Conservation (phyloP, 2,329 filamentous ascomycete species). For the Fusarium mexicanum region DNA sequence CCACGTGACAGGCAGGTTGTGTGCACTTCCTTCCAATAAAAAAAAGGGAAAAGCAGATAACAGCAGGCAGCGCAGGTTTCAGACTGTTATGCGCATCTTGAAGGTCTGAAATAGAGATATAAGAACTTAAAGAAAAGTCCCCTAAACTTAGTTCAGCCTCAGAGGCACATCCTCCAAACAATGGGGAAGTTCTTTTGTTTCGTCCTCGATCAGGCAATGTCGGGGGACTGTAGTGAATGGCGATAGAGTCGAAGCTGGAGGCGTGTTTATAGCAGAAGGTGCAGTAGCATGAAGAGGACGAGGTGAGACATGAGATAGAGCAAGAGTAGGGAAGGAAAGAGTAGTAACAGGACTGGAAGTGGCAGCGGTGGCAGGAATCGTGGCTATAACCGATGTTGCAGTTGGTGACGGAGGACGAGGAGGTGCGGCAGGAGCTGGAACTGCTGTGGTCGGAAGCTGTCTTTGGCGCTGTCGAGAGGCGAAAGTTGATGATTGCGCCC, state of each 20-base stretch:
- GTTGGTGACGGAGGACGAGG: not conserved
- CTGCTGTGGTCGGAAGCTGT: too few species aligned
- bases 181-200: fast-evolving
- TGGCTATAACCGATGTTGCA: not conserved
- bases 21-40: not conserved
- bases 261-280: not conserved
- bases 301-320: not conserved
- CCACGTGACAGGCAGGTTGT: not conserved
- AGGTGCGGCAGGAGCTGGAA: fast-evolving
- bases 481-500: not conserved
- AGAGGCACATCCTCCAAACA: fast-evolving
- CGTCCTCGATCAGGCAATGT: not conserved
- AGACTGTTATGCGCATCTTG: not conserved
- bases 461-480: not conserved
- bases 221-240: not conserved
- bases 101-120: not conserved
- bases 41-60: not conserved
- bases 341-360: not conserved
- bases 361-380: not conserved
- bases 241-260: not conserved
- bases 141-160: too few species aligned
- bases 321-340: not conserved
- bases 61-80: not conserved
- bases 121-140: not conserved
- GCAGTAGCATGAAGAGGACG: not conserved